These are phyloP conservation scores for Candida andamanensis DNA, from an alignment of 805 yeast genomes.

Conservation along the genomic window DNA sequence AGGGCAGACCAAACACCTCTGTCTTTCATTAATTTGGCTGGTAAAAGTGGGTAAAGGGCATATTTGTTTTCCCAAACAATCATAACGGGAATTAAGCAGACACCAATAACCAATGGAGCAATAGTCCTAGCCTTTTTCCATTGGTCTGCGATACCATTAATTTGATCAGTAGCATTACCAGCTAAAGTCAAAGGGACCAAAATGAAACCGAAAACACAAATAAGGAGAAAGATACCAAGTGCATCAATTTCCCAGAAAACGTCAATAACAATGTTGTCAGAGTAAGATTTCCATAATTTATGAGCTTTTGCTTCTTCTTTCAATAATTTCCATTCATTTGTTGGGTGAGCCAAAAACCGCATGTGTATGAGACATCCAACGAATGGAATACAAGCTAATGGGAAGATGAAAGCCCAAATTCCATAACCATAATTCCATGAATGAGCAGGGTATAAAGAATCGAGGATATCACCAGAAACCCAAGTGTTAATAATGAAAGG, in stretches of 20 bases:
- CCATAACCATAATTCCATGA: constrained; percentile 64
- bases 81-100: constrained; percentile 54
- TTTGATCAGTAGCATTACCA: constrained; percentile 47
- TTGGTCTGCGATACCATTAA: neutral
- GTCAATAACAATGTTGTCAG: constrained; percentile 30
- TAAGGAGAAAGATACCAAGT: constrained; percentile 53
- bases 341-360: constrained; percentile 47
- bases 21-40: constrained; percentile 54
- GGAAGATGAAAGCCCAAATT: constrained; percentile 77
- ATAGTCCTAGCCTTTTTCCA: constrained; percentile 63
- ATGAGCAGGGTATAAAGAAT: constrained; percentile 43
- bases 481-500: constrained; percentile 77
- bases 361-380: constrained; percentile 50
- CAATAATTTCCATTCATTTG: constrained; percentile 46
- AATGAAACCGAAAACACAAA: constrained; percentile 56
- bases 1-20: constrained; percentile 75
- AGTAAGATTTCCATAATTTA: constrained; percentile 14
- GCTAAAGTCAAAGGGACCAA: constrained; percentile 73
- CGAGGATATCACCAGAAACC: constrained; percentile 59
- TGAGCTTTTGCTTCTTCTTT: constrained; percentile 28
- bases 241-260: constrained; percentile 62
- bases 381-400: constrained; percentile 59
- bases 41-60: constrained; percentile 61
- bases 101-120: constrained; percentile 67
- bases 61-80: constrained; percentile 52